Percentiles rank a stretch among this genome's conserved stretches.
These are phyloP conservation scores for Vaccinium darrowii DNA, from an alignment of 148 eudicot genomes.

Conservation along the genomic window DNA sequence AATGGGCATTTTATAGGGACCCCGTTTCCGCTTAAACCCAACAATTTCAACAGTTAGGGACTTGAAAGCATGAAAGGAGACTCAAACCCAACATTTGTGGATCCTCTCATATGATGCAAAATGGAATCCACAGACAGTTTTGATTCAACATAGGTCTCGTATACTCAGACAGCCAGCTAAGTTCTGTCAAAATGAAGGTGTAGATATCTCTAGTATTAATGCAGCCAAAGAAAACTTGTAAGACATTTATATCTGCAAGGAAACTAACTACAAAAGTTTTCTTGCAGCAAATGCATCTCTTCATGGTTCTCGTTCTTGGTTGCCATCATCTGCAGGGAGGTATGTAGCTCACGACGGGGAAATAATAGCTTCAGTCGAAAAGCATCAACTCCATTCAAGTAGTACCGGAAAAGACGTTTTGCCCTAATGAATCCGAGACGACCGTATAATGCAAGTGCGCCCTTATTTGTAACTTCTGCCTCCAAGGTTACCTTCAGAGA, in stretches of 20 bases:
- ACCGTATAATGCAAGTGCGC: slow-evolving; percentile 91
- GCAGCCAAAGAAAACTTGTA: too few species aligned
- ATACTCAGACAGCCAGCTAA: background rate
- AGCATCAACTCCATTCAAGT: slow-evolving; percentile 95
- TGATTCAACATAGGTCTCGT: background rate
- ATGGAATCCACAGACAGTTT: too few species aligned
- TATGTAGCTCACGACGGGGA: slow-evolving; percentile 52
- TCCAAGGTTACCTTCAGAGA: slow-evolving; percentile 79
- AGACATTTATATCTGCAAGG: background rate
- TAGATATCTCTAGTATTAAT: too few species aligned
- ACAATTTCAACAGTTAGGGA: too few species aligned
- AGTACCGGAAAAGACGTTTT: slow-evolving; percentile 86
- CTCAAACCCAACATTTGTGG: too few species aligned
- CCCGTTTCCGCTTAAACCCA: too few species aligned
- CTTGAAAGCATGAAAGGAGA: too few species aligned
- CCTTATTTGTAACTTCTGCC: slow-evolving; percentile 95
- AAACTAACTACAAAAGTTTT: slow-evolving; percentile 1
- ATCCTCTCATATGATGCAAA: too few species aligned
- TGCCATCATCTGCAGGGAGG: slow-evolving; percentile 34
- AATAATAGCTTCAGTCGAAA: slow-evolving; percentile 80
- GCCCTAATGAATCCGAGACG: slow-evolving; percentile 94
- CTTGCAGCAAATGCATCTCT: slow-evolving; percentile 20
- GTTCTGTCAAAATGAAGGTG: too few species aligned
- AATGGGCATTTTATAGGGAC: too few species aligned
- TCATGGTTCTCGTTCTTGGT: slow-evolving; percentile 27